Percentiles rank a stretch among this genome's conserved stretches.
These are phyloP conservation scores for Spatholobus suberectus DNA, from an alignment of 306 rosid genomes.

Conservation along the genomic window DNA sequence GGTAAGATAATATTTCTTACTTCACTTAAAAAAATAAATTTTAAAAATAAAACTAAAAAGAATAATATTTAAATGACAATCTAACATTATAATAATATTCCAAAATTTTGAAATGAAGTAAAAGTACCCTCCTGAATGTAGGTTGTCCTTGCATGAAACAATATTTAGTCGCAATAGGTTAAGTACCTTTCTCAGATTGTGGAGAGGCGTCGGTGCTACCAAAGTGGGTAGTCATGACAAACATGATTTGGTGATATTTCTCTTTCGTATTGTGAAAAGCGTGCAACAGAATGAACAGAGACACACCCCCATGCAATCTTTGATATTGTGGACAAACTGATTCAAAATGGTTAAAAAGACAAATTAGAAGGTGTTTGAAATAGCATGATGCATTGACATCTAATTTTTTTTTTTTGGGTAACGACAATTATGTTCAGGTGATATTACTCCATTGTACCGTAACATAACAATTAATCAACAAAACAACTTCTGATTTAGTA, in stretches of 20 bases:
- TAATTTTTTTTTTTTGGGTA: neutral
- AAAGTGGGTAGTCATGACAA: neutral
- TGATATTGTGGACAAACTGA: neutral
- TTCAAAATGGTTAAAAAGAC: neutral
- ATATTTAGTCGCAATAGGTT: neutral
- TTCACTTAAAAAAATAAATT: too few species aligned
- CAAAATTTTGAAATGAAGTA: too few species aligned
- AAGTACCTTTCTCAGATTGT: neutral
- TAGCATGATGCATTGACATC: too few species aligned
- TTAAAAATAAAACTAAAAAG: too few species aligned
- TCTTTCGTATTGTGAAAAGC: conserved; percentile 6
- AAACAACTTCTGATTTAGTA: neutral
- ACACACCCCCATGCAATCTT: neutral
- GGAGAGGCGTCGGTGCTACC: neutral
- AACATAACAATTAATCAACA: neutral
- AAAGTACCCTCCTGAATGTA: neutral
- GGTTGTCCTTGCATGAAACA: neutral
- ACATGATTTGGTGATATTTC: conserved; percentile 20
- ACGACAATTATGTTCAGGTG: neutral
- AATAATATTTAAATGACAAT: too few species aligned
- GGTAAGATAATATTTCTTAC: too few species aligned
- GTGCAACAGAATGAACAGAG: neutral
- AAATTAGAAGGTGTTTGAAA: neutral
- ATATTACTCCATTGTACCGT: neutral
- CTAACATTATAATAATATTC: too few species aligned